phyloP scores from a whole-genome alignment of 2,329 filamentous ascomycete species.

The Neopestalotiopsis rosae region DNA sequence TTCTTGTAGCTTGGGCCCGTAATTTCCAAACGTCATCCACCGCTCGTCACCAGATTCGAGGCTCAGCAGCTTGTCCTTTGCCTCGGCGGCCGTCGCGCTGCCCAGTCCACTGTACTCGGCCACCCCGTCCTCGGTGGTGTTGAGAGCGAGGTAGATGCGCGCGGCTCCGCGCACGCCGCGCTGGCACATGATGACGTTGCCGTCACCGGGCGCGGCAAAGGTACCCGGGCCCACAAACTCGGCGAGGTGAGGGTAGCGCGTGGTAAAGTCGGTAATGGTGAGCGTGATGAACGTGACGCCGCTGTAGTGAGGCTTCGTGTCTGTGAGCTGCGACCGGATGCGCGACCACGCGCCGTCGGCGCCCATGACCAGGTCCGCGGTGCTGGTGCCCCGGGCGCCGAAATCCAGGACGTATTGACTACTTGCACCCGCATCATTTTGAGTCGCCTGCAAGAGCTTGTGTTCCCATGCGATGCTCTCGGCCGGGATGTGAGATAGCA shows the following conservation, averaged over 20 bases:
- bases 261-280: background rate
- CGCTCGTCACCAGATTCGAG: background rate
- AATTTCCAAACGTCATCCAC: constrained; percentile 8
- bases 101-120: constrained; percentile 19
- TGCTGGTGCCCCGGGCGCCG: constrained; percentile 16
- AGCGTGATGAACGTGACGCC: constrained; percentile 4
- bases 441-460: constrained; percentile 8
- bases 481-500: constrained; percentile 3
- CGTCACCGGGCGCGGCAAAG: constrained; percentile 3
- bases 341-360: constrained; percentile 44
- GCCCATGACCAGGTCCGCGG: constrained; percentile 40
- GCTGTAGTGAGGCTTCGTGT: constrained; percentile 11
- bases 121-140: constrained; percentile 31
- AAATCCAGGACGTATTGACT: constrained; percentile 30
- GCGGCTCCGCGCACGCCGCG: constrained; percentile 23
- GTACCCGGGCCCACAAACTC: constrained; percentile 10
- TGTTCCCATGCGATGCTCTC: constrained; percentile 8
- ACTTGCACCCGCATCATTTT: background rate
- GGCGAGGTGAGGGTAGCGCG: constrained; percentile 5
- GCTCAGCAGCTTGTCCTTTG: constrained; percentile 10
- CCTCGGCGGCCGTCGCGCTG: background rate
- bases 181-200: constrained; percentile 11
- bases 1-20: constrained; percentile 6
- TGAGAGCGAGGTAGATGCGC: constrained; percentile 36
- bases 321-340: constrained; percentile 31